phyloP scores from a whole-genome alignment of 768 basidiomycete genomes.

The Podaxis sp. region DNA sequence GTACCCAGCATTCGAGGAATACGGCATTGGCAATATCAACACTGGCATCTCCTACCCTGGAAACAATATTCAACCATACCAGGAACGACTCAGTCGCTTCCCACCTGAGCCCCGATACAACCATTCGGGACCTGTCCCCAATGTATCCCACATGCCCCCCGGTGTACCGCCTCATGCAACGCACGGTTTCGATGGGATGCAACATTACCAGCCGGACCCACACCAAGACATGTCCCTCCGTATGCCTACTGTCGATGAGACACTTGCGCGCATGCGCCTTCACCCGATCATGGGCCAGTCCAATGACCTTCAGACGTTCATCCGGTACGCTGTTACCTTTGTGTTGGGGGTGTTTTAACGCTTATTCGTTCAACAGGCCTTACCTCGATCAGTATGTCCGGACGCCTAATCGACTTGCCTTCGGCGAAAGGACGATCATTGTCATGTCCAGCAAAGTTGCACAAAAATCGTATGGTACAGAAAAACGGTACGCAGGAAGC shows the following conservation, averaged over 20 bases:
- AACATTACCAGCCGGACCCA: conserved; percentile 51
- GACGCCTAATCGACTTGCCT: conserved; percentile 80
- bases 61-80: conserved; percentile 54
- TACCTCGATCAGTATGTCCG: conserved; percentile 85
- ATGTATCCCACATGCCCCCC: conserved; percentile 51
- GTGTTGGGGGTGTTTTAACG: not conserved
- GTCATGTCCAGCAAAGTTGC: conserved; percentile 98
- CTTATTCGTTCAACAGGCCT: conserved; percentile 42
- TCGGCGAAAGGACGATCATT: conserved; percentile 91
- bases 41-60: conserved; percentile 46
- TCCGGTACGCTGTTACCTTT: conserved; percentile 49
- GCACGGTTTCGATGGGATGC: conserved; percentile 60
- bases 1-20: conserved; percentile 45
- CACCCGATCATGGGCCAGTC: conserved; percentile 59
- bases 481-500: conserved; percentile 67
- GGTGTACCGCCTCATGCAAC: conserved; percentile 72
- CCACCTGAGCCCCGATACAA: conserved; percentile 49
- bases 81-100: conserved; percentile 57
- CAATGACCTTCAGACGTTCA: conserved; percentile 77
- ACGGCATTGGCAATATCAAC: conserved; percentile 47
- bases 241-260: conserved; percentile 61
- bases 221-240: conserved; percentile 58
- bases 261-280: conserved; percentile 63
- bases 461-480: conserved; percentile 95
- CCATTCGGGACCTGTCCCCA: conserved; percentile 38